Conservation (phyloP, 805 yeast genomes). For the Pichia nanzhaoensis region DNA sequence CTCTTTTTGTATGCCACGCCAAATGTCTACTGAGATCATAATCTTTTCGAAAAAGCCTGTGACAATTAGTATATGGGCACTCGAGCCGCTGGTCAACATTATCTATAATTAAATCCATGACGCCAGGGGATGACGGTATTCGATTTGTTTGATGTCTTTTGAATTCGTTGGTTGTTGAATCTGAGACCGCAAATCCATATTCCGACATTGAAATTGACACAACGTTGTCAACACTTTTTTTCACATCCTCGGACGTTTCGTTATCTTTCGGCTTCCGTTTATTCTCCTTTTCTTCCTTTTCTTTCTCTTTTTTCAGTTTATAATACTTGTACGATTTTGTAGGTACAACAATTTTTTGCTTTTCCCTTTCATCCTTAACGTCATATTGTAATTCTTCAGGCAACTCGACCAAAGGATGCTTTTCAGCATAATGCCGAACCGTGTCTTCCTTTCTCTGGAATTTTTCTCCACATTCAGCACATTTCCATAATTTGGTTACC, state of each 20-base stretch:
- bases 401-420: conserved; percentile 27
- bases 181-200: conserved; percentile 10
- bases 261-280: not conserved
- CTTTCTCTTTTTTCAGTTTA: conserved; percentile 3
- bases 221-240: not conserved
- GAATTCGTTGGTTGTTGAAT: conserved; percentile 28
- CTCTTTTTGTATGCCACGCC: conserved; percentile 40
- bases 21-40: conserved; percentile 45
- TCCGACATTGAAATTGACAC: not conserved
- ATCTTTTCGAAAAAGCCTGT: conserved; percentile 44
- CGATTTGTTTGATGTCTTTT: conserved; percentile 35
- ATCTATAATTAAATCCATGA: conserved; percentile 30
- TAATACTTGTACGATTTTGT: not conserved
- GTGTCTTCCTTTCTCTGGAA: conserved; percentile 55
- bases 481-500: conserved; percentile 58
- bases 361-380: not conserved
- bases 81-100: conserved; percentile 32
- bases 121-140: conserved; percentile 25
- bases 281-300: not conserved
- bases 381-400: conserved; percentile 15
- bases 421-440: conserved; percentile 46
- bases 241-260: not conserved
- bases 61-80: conserved; percentile 48
- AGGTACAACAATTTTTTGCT: not conserved
- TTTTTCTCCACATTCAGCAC: conserved; percentile 43